Base-by-base conservation (phyloP, 345 rosid genomes). In the Populus ilicifolia region DNA sequence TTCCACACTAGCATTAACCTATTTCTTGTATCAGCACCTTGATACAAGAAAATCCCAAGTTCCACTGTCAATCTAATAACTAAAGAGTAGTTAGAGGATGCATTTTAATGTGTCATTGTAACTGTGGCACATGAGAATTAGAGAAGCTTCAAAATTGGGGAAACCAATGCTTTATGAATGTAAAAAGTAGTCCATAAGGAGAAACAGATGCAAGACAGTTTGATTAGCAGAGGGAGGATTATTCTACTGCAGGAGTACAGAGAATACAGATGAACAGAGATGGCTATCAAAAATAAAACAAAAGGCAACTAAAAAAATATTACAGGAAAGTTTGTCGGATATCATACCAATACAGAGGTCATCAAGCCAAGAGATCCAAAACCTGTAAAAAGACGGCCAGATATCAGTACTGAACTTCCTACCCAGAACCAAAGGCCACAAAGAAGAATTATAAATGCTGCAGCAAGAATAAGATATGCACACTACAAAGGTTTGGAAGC, bases 351-450 rank as follows among this genome's bases (percentile, higher is more conserved):
- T 39, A 96, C 99, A 64, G 99, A 93, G 69, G 98, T 93, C 99
- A 96, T 96, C 90, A 96, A 82, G 80, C 99, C 99, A 83, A 96
- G 99, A 72, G 98, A 96, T 39, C 99, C 99, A 75, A 93, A 96
- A 27, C 99, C 99, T 94, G 71, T 74, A 77, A 39, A 73, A 52
- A 80, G 21, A 73, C 1, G 69, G 72, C 33, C 23, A 56, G 70
- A 73, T 66, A 72, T 77, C 77, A 74, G 72, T 20, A 38, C n/a
- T 25, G 48, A 17, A 46, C 14, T 23, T 16, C 2, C 16, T 8
- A 16, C 10, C 13, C 36, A 13, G 21, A 48, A 54, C 21, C 35
- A 23, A 12, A 73, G 21, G 20, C 43, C 9, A 5, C 29, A 8
- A 1, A 27, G 30, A 13, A 54, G 30, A 44, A 50, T 17, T 18